phyloP scores from a whole-genome alignment of 495 filamentous ascomycete genomes.

The Barbatosphaeria neglecta region DNA sequence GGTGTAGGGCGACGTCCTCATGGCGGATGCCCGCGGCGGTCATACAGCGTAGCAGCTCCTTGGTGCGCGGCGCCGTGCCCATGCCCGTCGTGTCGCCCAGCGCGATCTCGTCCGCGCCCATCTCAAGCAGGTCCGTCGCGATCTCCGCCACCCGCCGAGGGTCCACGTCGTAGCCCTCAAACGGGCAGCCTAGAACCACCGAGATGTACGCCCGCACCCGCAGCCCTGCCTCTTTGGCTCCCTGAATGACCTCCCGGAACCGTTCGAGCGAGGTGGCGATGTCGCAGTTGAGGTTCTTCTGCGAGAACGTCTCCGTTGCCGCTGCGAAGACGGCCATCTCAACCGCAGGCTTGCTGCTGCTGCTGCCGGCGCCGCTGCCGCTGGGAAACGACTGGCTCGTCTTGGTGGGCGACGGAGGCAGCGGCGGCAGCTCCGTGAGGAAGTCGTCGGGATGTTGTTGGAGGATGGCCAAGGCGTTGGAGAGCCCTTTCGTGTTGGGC shows the following conservation, averaged over 20 bases:
- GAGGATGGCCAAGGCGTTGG: slow-evolving; percentile 37
- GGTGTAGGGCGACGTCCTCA: slow-evolving; percentile 82
- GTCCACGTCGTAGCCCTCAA: slow-evolving; percentile 74
- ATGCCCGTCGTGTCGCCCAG: slow-evolving; percentile 95
- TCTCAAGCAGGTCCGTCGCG: slow-evolving; percentile 71
- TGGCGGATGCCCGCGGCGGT: slow-evolving; percentile 63
- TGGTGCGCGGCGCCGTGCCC: slow-evolving; percentile 77
- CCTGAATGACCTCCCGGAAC: slow-evolving; percentile 62
- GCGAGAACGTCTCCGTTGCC: slow-evolving; percentile 84
- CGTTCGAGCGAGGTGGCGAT: slow-evolving; percentile 70
- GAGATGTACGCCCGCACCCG: slow-evolving; percentile 88
- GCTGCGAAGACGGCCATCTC: slow-evolving; percentile 90
- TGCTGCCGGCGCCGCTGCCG: slow-evolving; percentile 10
- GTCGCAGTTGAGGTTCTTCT: slow-evolving; percentile 82
- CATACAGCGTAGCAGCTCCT: slow-evolving; percentile 58
- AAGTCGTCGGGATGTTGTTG: slow-evolving; percentile 23
- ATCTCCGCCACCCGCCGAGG: slow-evolving; percentile 75
- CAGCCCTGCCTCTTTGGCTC: slow-evolving; percentile 58
- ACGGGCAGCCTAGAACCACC: slow-evolving; percentile 88
- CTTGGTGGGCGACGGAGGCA: too few species aligned
- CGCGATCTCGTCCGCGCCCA: slow-evolving; percentile 91
- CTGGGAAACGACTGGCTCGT: too few species aligned
- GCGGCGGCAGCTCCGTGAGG: slow-evolving; percentile 14
- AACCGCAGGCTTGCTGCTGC: slow-evolving; percentile 32
- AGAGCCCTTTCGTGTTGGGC: slow-evolving; percentile 74